Evolutionary conservation across 768 basidiomycete genomes (phyloP), one percentile per base, ranked within the genome.

Genomic region (Termitomyces heimii): DNA sequence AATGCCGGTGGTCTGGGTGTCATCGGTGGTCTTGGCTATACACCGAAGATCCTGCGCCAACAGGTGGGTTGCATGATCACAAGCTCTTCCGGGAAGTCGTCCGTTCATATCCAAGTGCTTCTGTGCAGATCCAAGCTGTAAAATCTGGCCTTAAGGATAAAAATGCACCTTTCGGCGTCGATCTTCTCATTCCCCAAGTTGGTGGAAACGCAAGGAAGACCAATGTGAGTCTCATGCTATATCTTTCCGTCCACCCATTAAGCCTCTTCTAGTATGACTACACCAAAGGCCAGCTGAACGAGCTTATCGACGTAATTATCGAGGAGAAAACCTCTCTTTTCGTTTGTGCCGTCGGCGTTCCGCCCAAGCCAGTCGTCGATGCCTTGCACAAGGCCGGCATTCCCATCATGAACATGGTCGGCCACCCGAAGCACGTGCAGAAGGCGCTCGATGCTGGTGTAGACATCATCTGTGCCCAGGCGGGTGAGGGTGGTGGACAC

Each of bases 1-100:
- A 97, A 96, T 65, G 94, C 93, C 28, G 94, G 94, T 48, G 94
- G 94, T 52, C 64, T 97, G 43, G 94, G 94, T 60, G 92, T 96
- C 52, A 92, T 98, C 59, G 94, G 94, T 37, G 94, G 94, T 54
- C 77, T 89, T 32, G 91, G 91, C 0, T 94, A 88, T 68, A 92
- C 92, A 3, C 89, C 89, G 22, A 89, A 88, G 70, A 77, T 90
- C 51, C 79, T 94, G 24, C 82, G 87, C 44, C 76, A 82, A 63
- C 92, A 93, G 78, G 91, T 90, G 60, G 57, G 77, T 55, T 45
- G 16, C 47, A 46, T 22, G 32, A 20, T 58, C 44, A 50, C 48
- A 42, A 51, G 22, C n/a, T 22, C 44, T 47, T 57, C 37, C 7
- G 24, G 50, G 24, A 40, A 24, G 2, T n/a, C 35, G 13, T 32